Percentiles rank a stretch among this genome's conserved stretches.
Evolutionary conservation across 2,329 filamentous ascomycete genomes (phyloP).

Genomic region (Byssochlamys sp.): DNA sequence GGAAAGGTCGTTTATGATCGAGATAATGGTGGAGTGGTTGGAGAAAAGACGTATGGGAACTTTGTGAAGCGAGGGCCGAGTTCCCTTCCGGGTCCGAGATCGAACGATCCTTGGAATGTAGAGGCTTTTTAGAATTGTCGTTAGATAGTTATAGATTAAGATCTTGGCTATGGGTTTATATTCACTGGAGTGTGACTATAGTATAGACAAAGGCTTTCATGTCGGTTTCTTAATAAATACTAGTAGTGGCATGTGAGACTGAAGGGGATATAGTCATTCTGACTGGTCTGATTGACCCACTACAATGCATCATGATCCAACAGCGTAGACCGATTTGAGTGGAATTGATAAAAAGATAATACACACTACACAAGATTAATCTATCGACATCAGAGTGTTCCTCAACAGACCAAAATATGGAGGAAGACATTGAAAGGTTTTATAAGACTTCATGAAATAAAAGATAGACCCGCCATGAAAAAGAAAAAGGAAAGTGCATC

Average conservation of each 20-base stretch:
- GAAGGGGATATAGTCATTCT: neutral
- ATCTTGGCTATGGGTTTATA: neutral
- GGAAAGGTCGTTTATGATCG: conserved; percentile 24
- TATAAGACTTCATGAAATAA: neutral
- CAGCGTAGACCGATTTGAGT: neutral
- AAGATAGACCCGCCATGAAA: neutral
- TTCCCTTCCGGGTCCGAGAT: neutral
- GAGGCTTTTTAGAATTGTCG: neutral
- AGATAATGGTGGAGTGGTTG: conserved; percentile 13
- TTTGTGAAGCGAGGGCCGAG: conserved; percentile 1
- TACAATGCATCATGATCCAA: neutral
- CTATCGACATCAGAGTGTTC: neutral
- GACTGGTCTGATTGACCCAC: neutral
- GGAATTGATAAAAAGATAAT: neutral
- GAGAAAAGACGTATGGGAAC: conserved; percentile 3
- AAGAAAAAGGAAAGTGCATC: neutral
- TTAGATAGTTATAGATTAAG: neutral
- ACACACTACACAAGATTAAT: neutral
- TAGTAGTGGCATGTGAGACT: neutral
- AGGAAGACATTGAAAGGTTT: neutral
- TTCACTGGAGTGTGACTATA: too few relatives aligned
- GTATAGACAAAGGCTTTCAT: too few relatives aligned
- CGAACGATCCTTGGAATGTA: neutral
- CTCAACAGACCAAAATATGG: neutral
- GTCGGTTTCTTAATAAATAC: too few relatives aligned